A percentile compares a stretch with the other conserved stretches of the same genome.
Evolutionary conservation across 768 basidiomycete species (phyloP).

Genomic region (Russula foetens): DNA sequence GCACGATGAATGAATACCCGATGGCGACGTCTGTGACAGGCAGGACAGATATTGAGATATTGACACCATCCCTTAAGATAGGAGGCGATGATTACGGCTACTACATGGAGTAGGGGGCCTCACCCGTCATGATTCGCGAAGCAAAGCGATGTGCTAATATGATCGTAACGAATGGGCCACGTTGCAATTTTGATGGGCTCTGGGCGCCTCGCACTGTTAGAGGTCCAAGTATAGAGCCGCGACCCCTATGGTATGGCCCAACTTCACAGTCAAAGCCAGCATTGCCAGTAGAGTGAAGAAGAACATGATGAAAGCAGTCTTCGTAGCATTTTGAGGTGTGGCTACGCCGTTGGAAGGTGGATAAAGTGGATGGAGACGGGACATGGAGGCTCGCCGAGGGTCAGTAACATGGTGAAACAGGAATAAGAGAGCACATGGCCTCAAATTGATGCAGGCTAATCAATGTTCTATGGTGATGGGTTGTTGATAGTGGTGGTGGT

Average conservation of each 20-base stretch:
- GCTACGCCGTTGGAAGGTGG: neutral
- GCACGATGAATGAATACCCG: neutral
- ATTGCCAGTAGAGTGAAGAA: too few relatives aligned
- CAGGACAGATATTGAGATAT: neutral
- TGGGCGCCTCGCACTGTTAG: neutral
- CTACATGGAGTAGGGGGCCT: neutral
- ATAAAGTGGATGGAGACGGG: neutral
- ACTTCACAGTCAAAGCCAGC: neutral
- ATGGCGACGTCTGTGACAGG: neutral
- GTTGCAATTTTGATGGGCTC: neutral
- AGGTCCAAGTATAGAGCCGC: too few relatives aligned
- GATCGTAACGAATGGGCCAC: neutral
- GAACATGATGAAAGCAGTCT: neutral
- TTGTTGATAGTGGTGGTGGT: neutral
- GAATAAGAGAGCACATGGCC: neutral
- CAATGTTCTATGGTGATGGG: neutral
- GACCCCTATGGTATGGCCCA: neutral
- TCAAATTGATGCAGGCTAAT: too few relatives aligned
- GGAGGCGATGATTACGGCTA: neutral
- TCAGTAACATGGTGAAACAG: neutral
- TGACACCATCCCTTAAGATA: neutral
- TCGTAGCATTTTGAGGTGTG: neutral
- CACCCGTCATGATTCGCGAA: neutral
- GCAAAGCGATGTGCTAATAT: neutral
- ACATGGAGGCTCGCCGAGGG: neutral